Evolutionary conservation across 805 yeast genomes (phyloP).

Genomic region (Candida namnaoensis): DNA sequence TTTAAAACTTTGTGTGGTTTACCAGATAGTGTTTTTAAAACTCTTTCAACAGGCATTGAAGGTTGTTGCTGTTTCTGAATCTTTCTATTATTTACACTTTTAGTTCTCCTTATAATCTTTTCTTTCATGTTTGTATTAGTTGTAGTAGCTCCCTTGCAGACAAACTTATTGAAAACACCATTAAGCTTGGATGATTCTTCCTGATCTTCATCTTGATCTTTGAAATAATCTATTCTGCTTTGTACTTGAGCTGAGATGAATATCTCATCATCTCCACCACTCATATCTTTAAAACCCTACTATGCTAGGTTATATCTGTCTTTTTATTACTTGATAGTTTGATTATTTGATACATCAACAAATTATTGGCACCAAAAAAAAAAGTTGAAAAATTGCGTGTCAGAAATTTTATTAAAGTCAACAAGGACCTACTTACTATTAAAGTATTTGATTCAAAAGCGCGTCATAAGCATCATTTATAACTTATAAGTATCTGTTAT

Average conservation of each 20-base stretch:
- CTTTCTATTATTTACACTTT: not conserved
- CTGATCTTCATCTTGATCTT: slow-evolving; percentile 4
- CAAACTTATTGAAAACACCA: not conserved
- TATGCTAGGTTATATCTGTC: no score
- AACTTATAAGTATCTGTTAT: no score
- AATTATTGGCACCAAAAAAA: no score
- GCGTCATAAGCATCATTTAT: no score
- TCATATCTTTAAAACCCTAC: no score
- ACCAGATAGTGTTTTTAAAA: slow-evolving; percentile 8
- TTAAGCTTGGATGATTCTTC: not conserved
- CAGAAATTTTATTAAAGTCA: no score
- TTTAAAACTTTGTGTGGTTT: slow-evolving; percentile 4
- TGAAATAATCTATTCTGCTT: slow-evolving; percentile 11
- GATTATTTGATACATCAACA: no score
- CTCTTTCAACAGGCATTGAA: slow-evolving; percentile 1
- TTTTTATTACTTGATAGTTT: no score
- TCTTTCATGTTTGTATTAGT: not conserved
- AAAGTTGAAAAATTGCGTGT: no score
- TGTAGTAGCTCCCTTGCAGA: not conserved
- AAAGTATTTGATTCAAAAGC: no score
- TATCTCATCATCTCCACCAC: slow-evolving; percentile 3
- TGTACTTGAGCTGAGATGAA: slow-evolving; percentile 17
- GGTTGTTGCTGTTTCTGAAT: not conserved
- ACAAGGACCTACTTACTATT: no score
- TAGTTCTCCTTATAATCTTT: not conserved